Conservation (phyloP, 2,329 filamentous ascomycete species). For the Esteya vermicola region DNA sequence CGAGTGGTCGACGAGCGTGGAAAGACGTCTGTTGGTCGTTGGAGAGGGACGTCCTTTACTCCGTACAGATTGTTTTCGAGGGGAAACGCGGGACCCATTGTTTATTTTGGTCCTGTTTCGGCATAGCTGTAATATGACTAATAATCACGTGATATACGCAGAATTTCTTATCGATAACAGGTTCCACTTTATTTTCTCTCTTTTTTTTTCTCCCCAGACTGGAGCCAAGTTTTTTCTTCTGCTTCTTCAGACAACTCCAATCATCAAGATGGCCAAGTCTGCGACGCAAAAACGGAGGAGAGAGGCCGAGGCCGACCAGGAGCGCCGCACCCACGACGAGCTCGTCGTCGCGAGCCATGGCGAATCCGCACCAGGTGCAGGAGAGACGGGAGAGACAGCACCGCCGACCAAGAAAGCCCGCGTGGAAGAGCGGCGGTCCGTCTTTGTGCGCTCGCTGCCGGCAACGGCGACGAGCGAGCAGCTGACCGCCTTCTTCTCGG, state of each 20-base stretch:
- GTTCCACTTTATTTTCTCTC: slow-evolving; percentile 3
- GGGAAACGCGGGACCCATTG: slow-evolving; percentile 2
- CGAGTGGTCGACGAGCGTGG: neutral
- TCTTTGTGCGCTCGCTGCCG: slow-evolving; percentile 85
- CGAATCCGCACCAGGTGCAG: neutral
- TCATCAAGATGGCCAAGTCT: slow-evolving; percentile 14
- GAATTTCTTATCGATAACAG: slow-evolving; percentile 5
- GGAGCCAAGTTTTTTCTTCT: neutral
- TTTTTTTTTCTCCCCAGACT: slow-evolving; percentile 4
- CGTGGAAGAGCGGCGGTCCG: slow-evolving; percentile 50
- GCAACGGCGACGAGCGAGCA: slow-evolving; percentile 64
- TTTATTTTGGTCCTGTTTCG: slow-evolving; percentile 9
- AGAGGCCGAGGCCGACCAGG: slow-evolving; percentile 19
- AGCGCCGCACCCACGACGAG: slow-evolving; percentile 10
- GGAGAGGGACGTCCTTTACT: too few species aligned
- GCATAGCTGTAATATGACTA: slow-evolving; percentile 4
- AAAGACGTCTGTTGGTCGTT: too few species aligned
- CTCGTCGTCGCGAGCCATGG: neutral
- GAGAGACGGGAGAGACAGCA: neutral
- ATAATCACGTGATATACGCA: slow-evolving; percentile 4
- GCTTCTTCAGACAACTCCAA: neutral
- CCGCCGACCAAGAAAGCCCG: slow-evolving; percentile 39
- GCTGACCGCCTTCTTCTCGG: slow-evolving; percentile 80
- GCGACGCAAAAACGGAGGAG: slow-evolving; percentile 19
- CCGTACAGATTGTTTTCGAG: too few species aligned